Evolutionary conservation across 306 rosid species (phyloP).

Genomic region (Pyrus betulifolia): DNA sequence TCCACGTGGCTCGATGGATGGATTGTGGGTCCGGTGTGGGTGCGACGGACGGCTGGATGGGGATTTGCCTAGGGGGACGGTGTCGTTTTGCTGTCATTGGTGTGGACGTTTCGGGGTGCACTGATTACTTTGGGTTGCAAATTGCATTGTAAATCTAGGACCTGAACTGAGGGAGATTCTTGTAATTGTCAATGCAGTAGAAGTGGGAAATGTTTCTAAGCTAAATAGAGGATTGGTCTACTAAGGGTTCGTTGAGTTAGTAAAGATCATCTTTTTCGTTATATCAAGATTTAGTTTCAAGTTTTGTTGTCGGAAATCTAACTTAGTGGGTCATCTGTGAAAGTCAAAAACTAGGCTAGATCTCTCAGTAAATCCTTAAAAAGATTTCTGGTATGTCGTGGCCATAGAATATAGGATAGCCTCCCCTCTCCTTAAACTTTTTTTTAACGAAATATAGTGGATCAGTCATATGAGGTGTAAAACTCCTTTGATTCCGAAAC

Average conservation of each 20-base stretch:
- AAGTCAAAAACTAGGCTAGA: accelerated
- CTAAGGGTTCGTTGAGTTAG: too few species aligned
- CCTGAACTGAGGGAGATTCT: not conserved
- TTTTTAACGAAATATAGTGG: too few species aligned
- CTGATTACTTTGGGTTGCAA: not conserved
- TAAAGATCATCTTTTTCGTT: accelerated
- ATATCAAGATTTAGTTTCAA: too few species aligned
- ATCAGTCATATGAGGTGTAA: too few species aligned
- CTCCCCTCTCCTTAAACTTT: too few species aligned
- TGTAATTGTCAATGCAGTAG: not conserved
- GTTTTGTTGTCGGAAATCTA: too few species aligned
- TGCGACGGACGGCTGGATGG: not conserved
- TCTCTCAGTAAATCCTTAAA: too few species aligned
- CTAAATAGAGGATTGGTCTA: too few species aligned
- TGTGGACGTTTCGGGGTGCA: not conserved
- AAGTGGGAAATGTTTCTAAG: not conserved
- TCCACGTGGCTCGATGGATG: constrained; percentile 6
- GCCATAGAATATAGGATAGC: too few species aligned
- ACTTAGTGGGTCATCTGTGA: accelerated
- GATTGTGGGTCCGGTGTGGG: not conserved
- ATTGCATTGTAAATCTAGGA: not conserved
- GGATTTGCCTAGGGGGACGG: not conserved
- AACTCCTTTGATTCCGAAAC: too few species aligned
- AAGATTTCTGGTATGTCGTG: accelerated
- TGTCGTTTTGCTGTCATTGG: not conserved